phyloP scores from a whole-genome alignment of 2,329 filamentous ascomycete species.

The Diaporthe sp. region DNA sequence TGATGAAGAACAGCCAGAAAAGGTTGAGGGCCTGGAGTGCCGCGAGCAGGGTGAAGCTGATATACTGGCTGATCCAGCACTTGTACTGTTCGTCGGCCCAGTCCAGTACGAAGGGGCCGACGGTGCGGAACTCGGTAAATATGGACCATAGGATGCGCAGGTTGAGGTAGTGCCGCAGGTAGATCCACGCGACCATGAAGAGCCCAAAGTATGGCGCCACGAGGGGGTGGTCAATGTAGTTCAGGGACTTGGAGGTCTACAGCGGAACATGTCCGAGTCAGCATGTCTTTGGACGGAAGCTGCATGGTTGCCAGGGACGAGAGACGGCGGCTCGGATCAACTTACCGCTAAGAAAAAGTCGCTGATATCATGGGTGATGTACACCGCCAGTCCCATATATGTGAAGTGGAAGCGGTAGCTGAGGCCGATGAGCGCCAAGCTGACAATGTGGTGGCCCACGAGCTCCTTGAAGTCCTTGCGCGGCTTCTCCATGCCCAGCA shows the following conservation, averaged over 20 bases:
- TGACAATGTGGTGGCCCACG: slow-evolving; percentile 92
- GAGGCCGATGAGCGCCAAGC: slow-evolving; percentile 83
- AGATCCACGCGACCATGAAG: slow-evolving; percentile 89
- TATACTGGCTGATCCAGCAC: slow-evolving; percentile 77
- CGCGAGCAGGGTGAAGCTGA: slow-evolving; percentile 75
- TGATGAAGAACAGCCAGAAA: slow-evolving; percentile 86
- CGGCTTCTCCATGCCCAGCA: slow-evolving; percentile 91
- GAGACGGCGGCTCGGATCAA: slow-evolving; percentile 39
- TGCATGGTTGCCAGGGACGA: neutral
- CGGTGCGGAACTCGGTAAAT: slow-evolving; percentile 80
- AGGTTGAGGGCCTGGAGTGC: slow-evolving; percentile 81
- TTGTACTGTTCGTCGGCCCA: slow-evolving; percentile 86
- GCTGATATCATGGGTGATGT: slow-evolving; percentile 93
- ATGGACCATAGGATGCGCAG: slow-evolving; percentile 82
- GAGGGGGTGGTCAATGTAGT: slow-evolving; percentile 86
- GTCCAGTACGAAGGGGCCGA: slow-evolving; percentile 82
- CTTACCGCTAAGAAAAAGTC: slow-evolving; percentile 95
- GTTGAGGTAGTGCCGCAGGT: slow-evolving; percentile 89
- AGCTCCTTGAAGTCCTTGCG: slow-evolving; percentile 96
- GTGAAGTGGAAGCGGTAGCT: slow-evolving; percentile 98
- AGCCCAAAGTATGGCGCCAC: slow-evolving; percentile 87
- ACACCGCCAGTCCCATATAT: slow-evolving; percentile 93
- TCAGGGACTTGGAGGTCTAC: slow-evolving; percentile 90
- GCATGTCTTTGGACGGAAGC: neutral
- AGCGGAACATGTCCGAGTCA: slow-evolving; percentile 30